Conservation (phyloP, 768 basidiomycete species). For the Suillus weaverae region DNA sequence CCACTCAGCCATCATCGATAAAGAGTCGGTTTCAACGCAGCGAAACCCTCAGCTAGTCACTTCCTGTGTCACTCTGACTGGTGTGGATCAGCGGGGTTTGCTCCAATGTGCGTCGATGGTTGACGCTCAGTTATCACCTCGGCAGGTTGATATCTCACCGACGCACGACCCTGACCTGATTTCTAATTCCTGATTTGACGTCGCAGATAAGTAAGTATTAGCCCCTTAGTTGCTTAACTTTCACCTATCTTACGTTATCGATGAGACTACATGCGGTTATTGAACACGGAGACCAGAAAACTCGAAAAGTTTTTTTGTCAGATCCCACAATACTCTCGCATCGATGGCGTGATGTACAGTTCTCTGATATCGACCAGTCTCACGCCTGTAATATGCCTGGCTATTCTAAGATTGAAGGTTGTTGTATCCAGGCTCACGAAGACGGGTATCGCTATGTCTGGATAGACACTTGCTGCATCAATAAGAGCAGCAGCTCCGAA, state of each 20-base stretch:
- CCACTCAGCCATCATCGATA: background rate
- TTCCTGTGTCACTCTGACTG: background rate
- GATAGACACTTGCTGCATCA: conserved; percentile 36
- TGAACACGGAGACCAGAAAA: conserved; percentile 14
- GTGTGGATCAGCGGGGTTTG: background rate
- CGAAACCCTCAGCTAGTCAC: background rate
- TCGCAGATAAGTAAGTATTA: background rate
- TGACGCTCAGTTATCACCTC: background rate
- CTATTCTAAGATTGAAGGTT: conserved; percentile 20
- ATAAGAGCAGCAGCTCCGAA: conserved; percentile 28
- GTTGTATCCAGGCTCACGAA: conserved; percentile 18
- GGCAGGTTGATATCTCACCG: background rate
- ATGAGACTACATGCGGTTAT: conserved; percentile 12
- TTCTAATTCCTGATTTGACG: background rate
- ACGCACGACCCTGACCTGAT: background rate
- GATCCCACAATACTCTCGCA: background rate
- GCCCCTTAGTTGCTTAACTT: background rate
- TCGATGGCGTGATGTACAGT: background rate
- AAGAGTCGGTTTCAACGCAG: background rate
- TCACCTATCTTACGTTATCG: conserved; percentile 24
- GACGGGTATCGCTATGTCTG: conserved; percentile 26
- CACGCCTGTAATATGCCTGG: background rate
- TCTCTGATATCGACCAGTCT: background rate
- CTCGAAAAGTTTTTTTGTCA: background rate
- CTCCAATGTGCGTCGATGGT: background rate